Base-by-base conservation (phyloP, 352 stramenopile species). In the Phytophthora tentaculata region DNA sequence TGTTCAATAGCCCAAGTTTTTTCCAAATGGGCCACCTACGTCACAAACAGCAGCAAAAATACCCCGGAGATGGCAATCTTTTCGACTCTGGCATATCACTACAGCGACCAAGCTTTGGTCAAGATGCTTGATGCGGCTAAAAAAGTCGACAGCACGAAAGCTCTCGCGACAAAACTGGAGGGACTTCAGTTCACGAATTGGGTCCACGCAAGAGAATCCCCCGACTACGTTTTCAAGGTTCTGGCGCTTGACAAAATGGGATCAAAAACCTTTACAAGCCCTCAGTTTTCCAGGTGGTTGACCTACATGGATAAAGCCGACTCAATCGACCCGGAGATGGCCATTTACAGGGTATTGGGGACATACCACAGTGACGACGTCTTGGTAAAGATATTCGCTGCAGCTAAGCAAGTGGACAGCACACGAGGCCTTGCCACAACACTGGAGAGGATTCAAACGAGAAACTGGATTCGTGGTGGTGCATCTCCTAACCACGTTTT, bases 331-430 rank as follows among this genome's bases (percentile, higher is more conserved):
- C 29, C 54, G 14, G 54, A 61, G 5, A 52, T 50, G 13, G 26
- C 41, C 17, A 39, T 50, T 1, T 44, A 43, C 39, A 24, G 37
- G 3, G 49, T 39, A 3, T 52, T 61, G 43, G 24, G 24, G 29
- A 14, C 9, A 13, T 14, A 47, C 3, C 37, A 52, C n/a, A 28
- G 19, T 4, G 56, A 64, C 20, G 50, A 59, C 9, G 56, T 22
- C n/a, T 24, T 66, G 48, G 43, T 47, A 5, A 59, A 53, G 37
- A 53, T 59, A 35, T 3, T 66, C 5, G 17, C 24, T 24, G n/a
- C 49, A 20, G 58, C 58, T 10, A 56, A 56, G 10, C 22, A 53
- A 24, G 49, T 51, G 5, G 29, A 55, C 2, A 35, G 35, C 13
- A 51, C 57, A 24, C 39, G 48, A 47, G 16, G 16, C 20, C 29